Percentiles rank a stretch among this genome's conserved stretches.
These are phyloP conservation scores for Candida endomychidarum DNA, from an alignment of 805 yeast genomes.

Conservation along the genomic window DNA sequence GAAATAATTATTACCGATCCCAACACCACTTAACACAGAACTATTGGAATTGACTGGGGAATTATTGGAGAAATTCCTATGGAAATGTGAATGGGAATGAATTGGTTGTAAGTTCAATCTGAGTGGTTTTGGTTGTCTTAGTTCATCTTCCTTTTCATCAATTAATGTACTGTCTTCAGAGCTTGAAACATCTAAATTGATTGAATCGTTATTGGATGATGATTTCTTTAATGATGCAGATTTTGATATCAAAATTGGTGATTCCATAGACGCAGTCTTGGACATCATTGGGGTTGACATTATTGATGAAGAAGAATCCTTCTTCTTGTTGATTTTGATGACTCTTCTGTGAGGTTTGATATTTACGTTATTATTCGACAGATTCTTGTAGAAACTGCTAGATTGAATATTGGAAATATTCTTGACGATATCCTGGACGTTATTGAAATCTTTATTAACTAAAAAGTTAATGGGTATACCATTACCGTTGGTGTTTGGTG, in stretches of 20 bases:
- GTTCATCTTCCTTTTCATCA: conserved; percentile 5
- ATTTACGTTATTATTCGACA: conserved; percentile 18
- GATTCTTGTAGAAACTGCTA: conserved; percentile 37
- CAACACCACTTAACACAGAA: conserved; percentile 28
- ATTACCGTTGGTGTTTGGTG: conserved; percentile 25
- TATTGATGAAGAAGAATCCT: background rate
- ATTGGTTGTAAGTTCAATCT: conserved; percentile 15
- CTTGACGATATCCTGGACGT: conserved; percentile 37
- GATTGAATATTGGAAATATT: conserved; percentile 49
- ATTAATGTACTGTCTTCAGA: conserved; percentile 11
- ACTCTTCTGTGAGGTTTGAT: conserved; percentile 45
- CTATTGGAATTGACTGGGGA: conserved; percentile 20
- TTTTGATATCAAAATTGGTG: conserved; percentile 8
- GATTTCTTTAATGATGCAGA: conserved; percentile 3
- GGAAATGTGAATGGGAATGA: conserved; percentile 22
- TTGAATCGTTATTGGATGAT: background rate
- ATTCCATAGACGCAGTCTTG: background rate
- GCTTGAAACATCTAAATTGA: conserved; percentile 3
- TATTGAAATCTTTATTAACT: conserved; percentile 24
- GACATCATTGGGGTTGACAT: conserved; percentile 1
- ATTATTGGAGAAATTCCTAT: conserved; percentile 13
- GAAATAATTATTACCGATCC: conserved; percentile 40
- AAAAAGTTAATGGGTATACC: conserved; percentile 43
- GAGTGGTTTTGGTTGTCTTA: conserved; percentile 6
- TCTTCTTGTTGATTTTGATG: conserved; percentile 30